Base-by-base conservation (phyloP, 495 filamentous ascomycete species). In the Lophiotrema nucula region DNA sequence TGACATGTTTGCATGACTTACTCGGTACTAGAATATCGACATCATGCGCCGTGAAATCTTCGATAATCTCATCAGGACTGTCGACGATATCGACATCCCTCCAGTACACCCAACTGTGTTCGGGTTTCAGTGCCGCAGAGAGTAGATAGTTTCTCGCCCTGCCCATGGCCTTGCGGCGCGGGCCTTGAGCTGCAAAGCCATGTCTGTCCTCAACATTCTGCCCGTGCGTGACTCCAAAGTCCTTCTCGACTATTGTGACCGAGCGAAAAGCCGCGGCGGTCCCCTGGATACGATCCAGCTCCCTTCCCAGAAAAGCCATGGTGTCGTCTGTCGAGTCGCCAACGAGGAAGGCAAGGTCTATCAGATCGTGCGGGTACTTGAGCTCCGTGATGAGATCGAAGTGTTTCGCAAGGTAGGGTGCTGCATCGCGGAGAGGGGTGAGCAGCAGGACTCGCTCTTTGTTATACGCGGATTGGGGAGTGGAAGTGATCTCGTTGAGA, bases 71-170 rank as follows among this genome's bases (percentile, higher is more conserved):
- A 33, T 77, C 77, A 4, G 95, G 90, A 70, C 88, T 95, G 62
- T 98, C 93, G 23, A 85, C 80, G 65, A 98, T 97, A 74, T 98
- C 93, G 25, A 96, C 90, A 69, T 98, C 93, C 53, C 95, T 84
- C 93, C 93, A 98, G 72, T 97, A 97, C 22, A 98, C 95, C 93
- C 93, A 98, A 6, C 89, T 92, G 70, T 98, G 93, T 53, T 97
- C 89, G 2, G 90, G 80, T 76, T 92, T 95, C 61, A 98, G 70
- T 22, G 93, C 85, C 0, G 90, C 81, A 45, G 83, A 82, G 11
- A 98, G 83, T 21, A 98, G 79, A 70, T 96, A 97, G 70, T 98
- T 98, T 50, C 93, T 81, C 15, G 95, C 95, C 54, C 80, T 80
- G 46, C 86, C 93, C 79, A 98, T 91, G 33, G 88, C 83, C 74